Conservation (phyloP, 73 alveolate genomes). For the Paramecium sonneborni region DNA sequence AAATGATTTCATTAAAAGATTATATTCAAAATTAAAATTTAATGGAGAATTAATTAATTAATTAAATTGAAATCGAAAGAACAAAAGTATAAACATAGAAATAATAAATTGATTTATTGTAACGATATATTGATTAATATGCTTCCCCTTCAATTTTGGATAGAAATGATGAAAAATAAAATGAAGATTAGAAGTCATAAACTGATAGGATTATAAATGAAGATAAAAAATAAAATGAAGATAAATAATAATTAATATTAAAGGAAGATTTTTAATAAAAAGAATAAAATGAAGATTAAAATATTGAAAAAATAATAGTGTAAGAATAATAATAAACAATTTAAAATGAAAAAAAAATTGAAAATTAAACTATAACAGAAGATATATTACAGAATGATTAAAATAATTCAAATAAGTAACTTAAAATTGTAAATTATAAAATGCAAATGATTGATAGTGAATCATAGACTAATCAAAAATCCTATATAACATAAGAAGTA, state of each 20-base stretch:
- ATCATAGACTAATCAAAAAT: neutral
- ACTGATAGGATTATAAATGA: neutral
- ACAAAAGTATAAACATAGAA: neutral
- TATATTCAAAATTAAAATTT: neutral
- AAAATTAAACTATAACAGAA: neutral
- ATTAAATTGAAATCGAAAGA: neutral
- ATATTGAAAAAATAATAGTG: neutral
- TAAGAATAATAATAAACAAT: neutral
- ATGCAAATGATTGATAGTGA: neutral
- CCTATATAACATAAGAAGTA: neutral
- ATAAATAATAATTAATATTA: neutral
- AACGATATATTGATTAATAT: neutral
- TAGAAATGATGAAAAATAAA: slow-evolving; percentile 66
- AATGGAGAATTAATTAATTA: neutral
- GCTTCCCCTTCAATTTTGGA: neutral
- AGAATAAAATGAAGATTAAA: neutral
- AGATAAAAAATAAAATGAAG: neutral
- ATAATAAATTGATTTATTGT: neutral
- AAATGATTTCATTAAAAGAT: neutral
- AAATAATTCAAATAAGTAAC: neutral
- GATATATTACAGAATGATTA: neutral
- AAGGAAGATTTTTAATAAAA: neutral
- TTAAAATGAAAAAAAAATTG: neutral
- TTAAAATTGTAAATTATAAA: neutral
- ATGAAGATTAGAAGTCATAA: neutral